Evolutionary conservation across 495 filamentous ascomycete species (phyloP), one percentile per base, ranked within the genome.

Genomic region (Penicillium manginii): DNA sequence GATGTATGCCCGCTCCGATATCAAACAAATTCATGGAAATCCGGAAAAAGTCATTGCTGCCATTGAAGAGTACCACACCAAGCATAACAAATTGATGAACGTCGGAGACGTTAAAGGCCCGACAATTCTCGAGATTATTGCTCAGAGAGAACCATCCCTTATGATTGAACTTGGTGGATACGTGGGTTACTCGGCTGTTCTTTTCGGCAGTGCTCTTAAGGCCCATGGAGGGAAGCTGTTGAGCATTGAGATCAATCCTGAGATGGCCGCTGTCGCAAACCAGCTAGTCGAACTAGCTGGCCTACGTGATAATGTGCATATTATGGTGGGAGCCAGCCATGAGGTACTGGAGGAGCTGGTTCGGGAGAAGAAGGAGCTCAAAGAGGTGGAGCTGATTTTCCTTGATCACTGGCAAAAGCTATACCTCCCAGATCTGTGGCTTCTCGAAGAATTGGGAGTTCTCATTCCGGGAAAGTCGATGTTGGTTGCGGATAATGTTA

Each of bases 161-260:
- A 86, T 91, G 74, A 78, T 92, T 33, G 90, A 93, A 68, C 78
- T 92, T 5, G 90, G 90, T 39, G 87, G 86, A 9, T 92, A 92
- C 67, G 73, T 91, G 26, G 90, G 90, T 31, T 92, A 91, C 73
- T 89, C 86, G 0, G 82, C 83, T 33, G 80, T 91, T 53, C 75
- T 88, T 6, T 90, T 90, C 55, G 86, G 78, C 26, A 71, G 78
- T 14, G 81, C 84, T 8, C 52, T 89, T 2, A 70, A 75, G 21
- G 61, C 74, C n/a, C 72, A 74, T 14, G 82, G 83, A 40, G 84
- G 85, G 4, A 74, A 75, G 52, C 89, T 85, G 62, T 80, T 77
- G 58, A 84, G 81, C 58, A 67, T 90, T 5, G 88, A 90, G 64
- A 72, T 78, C 51, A 85, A 83, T 54, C 83, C 87, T 1, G 78